phyloP scores from a whole-genome alignment of 768 basidiomycete species.

The Mycena vitilis region DNA sequence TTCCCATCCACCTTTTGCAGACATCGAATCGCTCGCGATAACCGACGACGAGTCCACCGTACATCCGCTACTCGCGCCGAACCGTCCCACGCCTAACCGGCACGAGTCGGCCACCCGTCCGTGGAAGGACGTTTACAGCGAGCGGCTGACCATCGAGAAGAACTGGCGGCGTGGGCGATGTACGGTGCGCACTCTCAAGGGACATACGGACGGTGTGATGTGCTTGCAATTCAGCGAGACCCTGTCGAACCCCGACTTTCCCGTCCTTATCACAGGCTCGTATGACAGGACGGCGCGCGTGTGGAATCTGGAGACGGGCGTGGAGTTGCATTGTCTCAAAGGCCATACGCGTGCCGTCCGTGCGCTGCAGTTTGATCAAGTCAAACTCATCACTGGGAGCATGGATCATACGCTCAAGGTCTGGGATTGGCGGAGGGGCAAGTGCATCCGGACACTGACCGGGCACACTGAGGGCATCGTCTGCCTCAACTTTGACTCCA shows the following conservation, averaged over 20 bases:
- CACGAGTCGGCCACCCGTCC: conserved; percentile 75
- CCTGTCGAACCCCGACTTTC: conserved; percentile 84
- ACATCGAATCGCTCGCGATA: conserved; percentile 32
- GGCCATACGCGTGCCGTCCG: conserved; percentile 95
- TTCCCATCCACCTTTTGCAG: conserved; percentile 43
- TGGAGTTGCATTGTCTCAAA: conserved; percentile 81
- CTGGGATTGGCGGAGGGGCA: conserved; percentile 95
- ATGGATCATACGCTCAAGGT: conserved; percentile 97
- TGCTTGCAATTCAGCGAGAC: conserved; percentile 95
- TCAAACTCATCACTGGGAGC: conserved; percentile 93
- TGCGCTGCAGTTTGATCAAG: conserved; percentile 94
- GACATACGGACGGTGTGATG: conserved; percentile 97
- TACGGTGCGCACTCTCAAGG: conserved; percentile 85
- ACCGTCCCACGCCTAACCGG: conserved; percentile 41
- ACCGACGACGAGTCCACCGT: conserved; percentile 29
- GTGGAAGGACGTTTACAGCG: conserved; percentile 99
- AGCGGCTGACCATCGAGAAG: conserved; percentile 94
- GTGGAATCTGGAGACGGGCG: conserved; percentile 96
- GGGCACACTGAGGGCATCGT: conserved; percentile 95
- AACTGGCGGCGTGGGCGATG: conserved; percentile 97
- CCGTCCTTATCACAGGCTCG: conserved; percentile 96
- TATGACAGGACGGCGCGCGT: conserved; percentile 95
- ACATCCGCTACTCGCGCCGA: conserved; percentile 46
- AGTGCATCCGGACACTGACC: conserved; percentile 86
- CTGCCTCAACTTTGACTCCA: conserved; percentile 90